A percentile compares a stretch with the other conserved stretches of the same genome.
These are phyloP conservation scores for Coemansia sp. DNA, from an alignment of 192 early-diverging fungal species.

Conservation along the genomic window DNA sequence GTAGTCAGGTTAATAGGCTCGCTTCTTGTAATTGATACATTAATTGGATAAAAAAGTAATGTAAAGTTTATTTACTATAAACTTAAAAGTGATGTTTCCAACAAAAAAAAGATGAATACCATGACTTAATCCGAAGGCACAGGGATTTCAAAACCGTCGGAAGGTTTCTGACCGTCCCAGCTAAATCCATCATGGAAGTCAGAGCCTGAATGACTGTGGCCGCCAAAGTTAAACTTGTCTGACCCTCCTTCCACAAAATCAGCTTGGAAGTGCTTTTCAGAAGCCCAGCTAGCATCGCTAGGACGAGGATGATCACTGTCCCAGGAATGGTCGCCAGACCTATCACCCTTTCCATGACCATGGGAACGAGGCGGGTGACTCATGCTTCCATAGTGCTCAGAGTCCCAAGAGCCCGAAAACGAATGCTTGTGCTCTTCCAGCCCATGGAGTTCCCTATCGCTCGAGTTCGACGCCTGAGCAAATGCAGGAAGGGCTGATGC, in stretches of 20 bases:
- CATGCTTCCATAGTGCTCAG: neutral
- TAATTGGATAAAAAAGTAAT: too few relatives aligned
- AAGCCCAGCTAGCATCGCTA: neutral
- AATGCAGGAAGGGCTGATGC: neutral
- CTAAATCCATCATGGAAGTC: neutral
- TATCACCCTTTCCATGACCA: neutral
- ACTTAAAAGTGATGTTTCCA: too few relatives aligned
- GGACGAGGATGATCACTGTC: neutral
- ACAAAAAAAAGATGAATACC: too few relatives aligned
- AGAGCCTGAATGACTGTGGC: neutral
- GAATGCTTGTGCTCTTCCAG: neutral
- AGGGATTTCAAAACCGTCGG: too few relatives aligned
- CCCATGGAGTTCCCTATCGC: neutral
- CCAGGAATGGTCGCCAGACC: neutral
- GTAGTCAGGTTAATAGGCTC: too few relatives aligned
- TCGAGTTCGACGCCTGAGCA: neutral
- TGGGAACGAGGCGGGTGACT: neutral
- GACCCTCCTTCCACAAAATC: neutral
- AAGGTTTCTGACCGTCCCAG: too few relatives aligned
- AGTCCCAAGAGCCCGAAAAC: neutral
- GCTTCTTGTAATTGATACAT: too few relatives aligned
- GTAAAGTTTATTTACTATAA: too few relatives aligned
- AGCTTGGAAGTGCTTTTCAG: neutral
- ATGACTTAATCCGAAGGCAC: too few relatives aligned
- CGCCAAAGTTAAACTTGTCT: neutral